These are phyloP conservation scores for Colletotrichum paranaense DNA, from an alignment of 2,329 filamentous ascomycete genomes.

Conservation along the genomic window DNA sequence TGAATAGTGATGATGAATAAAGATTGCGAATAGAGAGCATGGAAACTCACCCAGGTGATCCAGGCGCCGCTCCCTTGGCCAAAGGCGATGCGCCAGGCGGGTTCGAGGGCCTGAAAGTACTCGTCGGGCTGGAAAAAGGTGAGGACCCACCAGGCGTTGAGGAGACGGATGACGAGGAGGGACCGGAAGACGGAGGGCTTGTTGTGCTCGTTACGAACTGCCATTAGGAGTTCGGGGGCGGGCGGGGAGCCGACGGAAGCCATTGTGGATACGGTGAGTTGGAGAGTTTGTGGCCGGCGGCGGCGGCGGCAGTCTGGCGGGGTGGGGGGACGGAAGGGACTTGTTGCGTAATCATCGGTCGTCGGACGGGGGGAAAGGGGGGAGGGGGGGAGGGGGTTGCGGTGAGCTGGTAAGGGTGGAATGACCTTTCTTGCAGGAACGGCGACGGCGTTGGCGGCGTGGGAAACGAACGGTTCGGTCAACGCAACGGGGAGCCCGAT, in stretches of 20 bases:
- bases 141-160: constrained; percentile 81
- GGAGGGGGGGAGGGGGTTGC: not conserved
- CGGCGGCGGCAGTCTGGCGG: constrained; percentile 3
- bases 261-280: constrained; percentile 27
- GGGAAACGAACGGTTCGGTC: not conserved
- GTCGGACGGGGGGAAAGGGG: not conserved
- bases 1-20: not conserved
- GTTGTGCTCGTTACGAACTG: constrained; percentile 40
- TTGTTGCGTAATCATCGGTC: constrained; percentile 35
- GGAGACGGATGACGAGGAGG: constrained; percentile 76
- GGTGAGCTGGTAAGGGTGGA: too few species aligned
- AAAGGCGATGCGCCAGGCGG: constrained; percentile 91
- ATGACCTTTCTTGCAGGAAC: not conserved
- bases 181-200: constrained; percentile 42
- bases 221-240: constrained; percentile 38
- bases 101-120: constrained; percentile 95
- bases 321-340: constrained; percentile 17
- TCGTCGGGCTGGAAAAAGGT: constrained; percentile 99
- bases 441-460: not conserved
- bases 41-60: constrained; percentile 87
- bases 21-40: not conserved
- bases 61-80: constrained; percentile 82
- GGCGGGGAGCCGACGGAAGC: constrained; percentile 38
- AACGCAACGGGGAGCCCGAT: not conserved
- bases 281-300: constrained; percentile 4